phyloP scores from a whole-genome alignment of 2,329 filamentous ascomycete genomes.

The Aspergillus sp. region DNA sequence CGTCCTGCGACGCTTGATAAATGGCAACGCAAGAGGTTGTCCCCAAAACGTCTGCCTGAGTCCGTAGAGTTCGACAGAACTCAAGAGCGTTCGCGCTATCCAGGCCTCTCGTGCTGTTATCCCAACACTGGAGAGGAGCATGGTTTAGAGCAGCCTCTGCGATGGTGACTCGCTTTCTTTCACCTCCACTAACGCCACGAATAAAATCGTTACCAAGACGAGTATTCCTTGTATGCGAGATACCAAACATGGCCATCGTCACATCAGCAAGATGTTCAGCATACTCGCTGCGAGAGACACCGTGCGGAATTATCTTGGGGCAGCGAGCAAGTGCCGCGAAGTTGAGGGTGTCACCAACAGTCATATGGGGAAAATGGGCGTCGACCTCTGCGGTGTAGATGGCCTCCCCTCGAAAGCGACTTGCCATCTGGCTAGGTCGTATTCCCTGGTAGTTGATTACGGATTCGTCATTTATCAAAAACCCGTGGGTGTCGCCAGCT shows the following conservation, averaged over 20 bases:
- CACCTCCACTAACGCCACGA: conserved; percentile 58
- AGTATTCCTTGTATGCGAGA: conserved; percentile 45
- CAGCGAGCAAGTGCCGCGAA: conserved; percentile 66
- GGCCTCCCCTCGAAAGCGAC: conserved; percentile 56
- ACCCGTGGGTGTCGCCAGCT: conserved; percentile 74
- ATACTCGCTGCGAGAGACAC: conserved; percentile 24
- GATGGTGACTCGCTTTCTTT: conserved; percentile 57
- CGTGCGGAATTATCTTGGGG: conserved; percentile 26
- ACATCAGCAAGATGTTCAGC: conserved; percentile 41
- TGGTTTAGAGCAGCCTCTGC: conserved; percentile 48
- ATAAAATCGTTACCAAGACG: conserved; percentile 51
- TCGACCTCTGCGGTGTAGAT: conserved; percentile 61
- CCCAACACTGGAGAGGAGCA: conserved; percentile 40
- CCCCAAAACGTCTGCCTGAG: conserved; percentile 43
- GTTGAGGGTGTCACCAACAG: conserved; percentile 70
- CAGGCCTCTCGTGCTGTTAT: conserved; percentile 44
- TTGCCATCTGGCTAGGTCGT: conserved; percentile 64
- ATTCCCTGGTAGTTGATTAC: conserved; percentile 72
- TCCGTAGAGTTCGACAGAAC: conserved; percentile 48
- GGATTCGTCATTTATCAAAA: conserved; percentile 65
- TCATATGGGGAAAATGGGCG: conserved; percentile 50
- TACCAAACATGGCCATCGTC: conserved; percentile 33
- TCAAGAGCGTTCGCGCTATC: conserved; percentile 52
- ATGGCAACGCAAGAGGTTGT: conserved; percentile 50
- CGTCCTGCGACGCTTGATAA: conserved; percentile 48